These are phyloP conservation scores for Isatis tinctoria DNA, from an alignment of 345 rosid genomes.

Conservation along the genomic window DNA sequence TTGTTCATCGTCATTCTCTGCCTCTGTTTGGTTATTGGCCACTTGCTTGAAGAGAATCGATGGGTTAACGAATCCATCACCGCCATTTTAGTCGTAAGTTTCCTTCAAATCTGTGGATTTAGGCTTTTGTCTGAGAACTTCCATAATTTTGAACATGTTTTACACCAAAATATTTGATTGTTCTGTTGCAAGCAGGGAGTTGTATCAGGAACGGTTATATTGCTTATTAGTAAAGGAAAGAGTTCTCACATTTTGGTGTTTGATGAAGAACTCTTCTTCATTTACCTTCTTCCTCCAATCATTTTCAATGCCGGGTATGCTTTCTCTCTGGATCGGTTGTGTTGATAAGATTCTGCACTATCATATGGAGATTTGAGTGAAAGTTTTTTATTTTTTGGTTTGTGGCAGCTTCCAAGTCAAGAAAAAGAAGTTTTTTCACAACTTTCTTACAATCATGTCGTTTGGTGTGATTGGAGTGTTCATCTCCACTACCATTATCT, in stretches of 20 bases:
- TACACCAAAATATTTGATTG: too few relatives aligned
- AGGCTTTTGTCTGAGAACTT: too few relatives aligned
- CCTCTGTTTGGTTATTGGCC: constrained; percentile 71
- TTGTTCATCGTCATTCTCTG: constrained; percentile 75
- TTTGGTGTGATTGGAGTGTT: constrained; percentile 81
- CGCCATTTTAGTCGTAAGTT: constrained; percentile 69
- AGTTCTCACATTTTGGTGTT: constrained; percentile 72
- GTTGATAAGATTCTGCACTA: background rate
- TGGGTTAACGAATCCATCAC: constrained; percentile 95
- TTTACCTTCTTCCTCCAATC: constrained; percentile 94
- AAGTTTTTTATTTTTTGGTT: background rate
- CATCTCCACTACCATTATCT: constrained; percentile 53
- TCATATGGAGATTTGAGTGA: background rate
- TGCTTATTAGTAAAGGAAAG: constrained; percentile 63
- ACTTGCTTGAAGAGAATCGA: constrained; percentile 77
- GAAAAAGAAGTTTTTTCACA: constrained; percentile 90
- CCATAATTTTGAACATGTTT: too few relatives aligned
- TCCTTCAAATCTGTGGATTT: background rate
- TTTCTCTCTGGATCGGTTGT: background rate
- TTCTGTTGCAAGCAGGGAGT: constrained; percentile 46
- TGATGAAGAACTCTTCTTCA: constrained; percentile 78
- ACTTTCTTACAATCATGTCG: constrained; percentile 73
- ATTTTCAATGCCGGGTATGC: constrained; percentile 94
- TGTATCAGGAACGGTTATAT: constrained; percentile 52
- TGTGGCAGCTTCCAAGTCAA: constrained; percentile 81